Base-by-base conservation (phyloP, 2,329 filamentous ascomycete genomes). In the Sarocladiaceae sp. region DNA sequence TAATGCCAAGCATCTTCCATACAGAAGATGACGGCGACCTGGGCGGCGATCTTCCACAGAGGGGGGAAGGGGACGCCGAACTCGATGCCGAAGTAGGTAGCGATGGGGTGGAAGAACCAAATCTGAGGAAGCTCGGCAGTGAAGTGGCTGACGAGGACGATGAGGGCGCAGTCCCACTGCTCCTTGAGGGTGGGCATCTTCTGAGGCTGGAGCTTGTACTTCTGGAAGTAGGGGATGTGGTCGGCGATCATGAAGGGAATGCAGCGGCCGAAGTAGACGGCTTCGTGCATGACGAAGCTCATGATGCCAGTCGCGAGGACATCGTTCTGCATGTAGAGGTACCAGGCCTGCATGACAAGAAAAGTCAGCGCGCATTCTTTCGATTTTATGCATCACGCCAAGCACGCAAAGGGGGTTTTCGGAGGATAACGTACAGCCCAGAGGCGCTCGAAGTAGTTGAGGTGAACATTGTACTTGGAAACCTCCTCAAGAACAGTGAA, bases 1-100 rank as follows among this genome's bases (percentile, higher is more conserved):
- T 98, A 98, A 69, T 98, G 93, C 93, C 93, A 98, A 53, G 91
- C 73, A 67, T 98, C 93, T 67, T 98, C 93, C 59, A 96, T 69
- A 47, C 97, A 78, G 69, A 98, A 98, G 76, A 97, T 94, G 62
- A 97, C 75, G 49, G 83, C 78, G 54, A 98, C 91, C 59, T 98
- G 93, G 62, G 86, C 81, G 52, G 84, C 85, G 76, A 98, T 97
- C 59, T 83, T 96, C 69, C 77, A 85, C 53, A 83, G 58, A 11
- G 85, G 73, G 26, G 93, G 93, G 73, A 98, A 98, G 9, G 91
- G 93, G 40, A 95, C 87, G 50, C 81, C 80, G 53, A 87, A 95
- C 47, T 83, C 76, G 67, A 98, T 84, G 57, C 93, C 93, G 63
- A 88, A 90, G 68, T 81, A 95, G 62, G 90, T 88, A 47, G 91